Percentiles rank a stretch among this genome's conserved stretches.
Evolutionary conservation across 441 rosid genomes (phyloP).

Genomic region (Adansonia grandidieri): DNA sequence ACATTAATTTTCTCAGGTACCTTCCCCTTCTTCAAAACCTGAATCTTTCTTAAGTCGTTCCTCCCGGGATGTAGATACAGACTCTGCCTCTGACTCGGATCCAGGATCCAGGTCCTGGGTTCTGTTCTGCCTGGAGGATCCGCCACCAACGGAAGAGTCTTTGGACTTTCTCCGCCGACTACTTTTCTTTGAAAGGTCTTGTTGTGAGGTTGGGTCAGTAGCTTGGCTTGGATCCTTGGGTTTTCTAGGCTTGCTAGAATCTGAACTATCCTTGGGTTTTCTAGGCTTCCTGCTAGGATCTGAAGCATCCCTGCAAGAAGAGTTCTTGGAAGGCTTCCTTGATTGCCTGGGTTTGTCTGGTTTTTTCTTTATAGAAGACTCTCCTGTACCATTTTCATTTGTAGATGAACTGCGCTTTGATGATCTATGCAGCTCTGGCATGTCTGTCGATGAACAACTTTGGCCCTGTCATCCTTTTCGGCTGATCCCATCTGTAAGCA

Average conservation of each 20-base stretch:
- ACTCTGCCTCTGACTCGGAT: conserved; percentile 32
- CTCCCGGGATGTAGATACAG: conserved; percentile 22
- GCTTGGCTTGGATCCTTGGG: conserved; percentile 35
- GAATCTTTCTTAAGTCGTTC: conserved; percentile 16
- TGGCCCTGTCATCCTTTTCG: conserved; percentile 19
- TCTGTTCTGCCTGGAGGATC: conserved; percentile 41
- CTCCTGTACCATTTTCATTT: conserved; percentile 33
- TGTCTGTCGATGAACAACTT: conserved; percentile 35
- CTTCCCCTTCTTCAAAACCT: conserved; percentile 32
- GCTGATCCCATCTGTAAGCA: conserved; percentile 27
- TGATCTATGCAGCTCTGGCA: conserved; percentile 50
- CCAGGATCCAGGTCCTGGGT: conserved; percentile 27
- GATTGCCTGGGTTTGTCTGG: conserved; percentile 44
- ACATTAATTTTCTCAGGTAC: conserved; percentile 27
- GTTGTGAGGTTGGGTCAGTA: conserved; percentile 24
- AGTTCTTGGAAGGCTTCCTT: conserved; percentile 51
- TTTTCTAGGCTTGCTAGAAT: conserved; percentile 22
- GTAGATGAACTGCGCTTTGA: conserved; percentile 49
- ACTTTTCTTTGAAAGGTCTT: conserved; percentile 50
- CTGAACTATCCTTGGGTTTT: conserved; percentile 30
- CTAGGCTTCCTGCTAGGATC: conserved; percentile 30
- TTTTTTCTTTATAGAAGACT: conserved; percentile 46
- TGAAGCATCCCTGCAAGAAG: conserved; percentile 29
- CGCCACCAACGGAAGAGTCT: conserved; percentile 37
- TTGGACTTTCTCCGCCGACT: conserved; percentile 58